Evolutionary conservation across 2,329 filamentous ascomycete species (phyloP), one percentile per base, ranked within the genome.

Genomic region (Talaromyces rugulosus): DNA sequence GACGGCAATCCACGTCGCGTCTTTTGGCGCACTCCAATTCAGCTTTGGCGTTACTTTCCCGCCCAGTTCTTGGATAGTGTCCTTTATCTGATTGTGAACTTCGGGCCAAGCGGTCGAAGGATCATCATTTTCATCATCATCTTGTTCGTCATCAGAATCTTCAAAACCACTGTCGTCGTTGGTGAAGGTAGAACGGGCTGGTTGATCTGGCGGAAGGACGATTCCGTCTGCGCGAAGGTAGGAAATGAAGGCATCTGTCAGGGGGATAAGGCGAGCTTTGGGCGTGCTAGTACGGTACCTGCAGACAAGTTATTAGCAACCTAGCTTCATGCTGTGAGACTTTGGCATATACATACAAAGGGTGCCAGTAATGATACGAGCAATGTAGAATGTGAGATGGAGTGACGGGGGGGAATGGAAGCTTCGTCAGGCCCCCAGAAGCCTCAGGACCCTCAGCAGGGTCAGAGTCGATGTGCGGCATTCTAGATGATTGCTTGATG

Each of bases 21-120:
- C 95, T 75, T 97, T 96, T 4, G 95, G 95, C 4, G 92, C 89
- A 5, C 93, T 97, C 95, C 95, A 99, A 79, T 98, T 98, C 54
- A 99, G 81, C 77, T 99, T 99, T 0, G 95, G 95, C 1, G 90
- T 88, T 8, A 96, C 93, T 63, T 88, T 87, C 63, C 94, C 94
- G 16, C 91, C 93, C 0, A 98, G 84, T 68, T 93, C 89, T 12
- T 82, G 77, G 65, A 99, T 97, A 50, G 85, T 90, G 28, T 85
- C 81, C 73, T 88, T 89, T 74, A 99, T 92, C 61, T 84, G 77
- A 52, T 87, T 81, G 75, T 99, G 95, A 2, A 93, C 84, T 40
- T 91, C 89, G 8, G 87, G 74, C 86, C 86, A 88, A 55, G 80
- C 75, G 33, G 72, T 71, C 1, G 84, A 86, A 76, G 79, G 77